These are phyloP conservation scores for Coniella vitis DNA, from an alignment of 2,329 filamentous ascomycete genomes.

Conservation along the genomic window DNA sequence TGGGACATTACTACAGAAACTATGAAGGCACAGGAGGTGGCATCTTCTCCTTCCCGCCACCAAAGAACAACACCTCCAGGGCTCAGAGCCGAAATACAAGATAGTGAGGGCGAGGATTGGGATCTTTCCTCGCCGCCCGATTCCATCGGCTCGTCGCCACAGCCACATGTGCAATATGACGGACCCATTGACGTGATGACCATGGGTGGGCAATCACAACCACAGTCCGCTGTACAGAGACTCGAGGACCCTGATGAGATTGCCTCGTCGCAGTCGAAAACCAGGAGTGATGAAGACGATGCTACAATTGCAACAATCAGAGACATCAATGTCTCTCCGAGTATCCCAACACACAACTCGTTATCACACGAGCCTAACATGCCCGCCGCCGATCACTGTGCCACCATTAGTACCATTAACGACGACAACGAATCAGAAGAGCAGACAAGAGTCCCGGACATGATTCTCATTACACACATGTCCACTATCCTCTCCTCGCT, in stretches of 20 bases:
- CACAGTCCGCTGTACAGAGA: too few species aligned
- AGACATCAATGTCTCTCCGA: background rate
- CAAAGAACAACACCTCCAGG: conserved; percentile 2
- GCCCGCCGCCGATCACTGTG: background rate
- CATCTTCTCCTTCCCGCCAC: too few species aligned
- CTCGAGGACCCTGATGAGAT: too few species aligned
- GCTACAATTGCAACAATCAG: background rate
- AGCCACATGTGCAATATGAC: background rate
- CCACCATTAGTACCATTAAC: background rate
- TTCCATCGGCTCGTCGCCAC: background rate
- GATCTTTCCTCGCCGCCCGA: conserved; percentile 16
- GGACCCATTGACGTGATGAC: too few species aligned
- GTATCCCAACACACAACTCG: too few species aligned
- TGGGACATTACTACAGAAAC: conserved; percentile 1
- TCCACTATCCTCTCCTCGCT: conserved; percentile 43
- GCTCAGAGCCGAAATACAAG: conserved; percentile 25
- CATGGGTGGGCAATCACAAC: too few species aligned
- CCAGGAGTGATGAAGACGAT: too few species aligned
- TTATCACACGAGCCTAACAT: too few species aligned
- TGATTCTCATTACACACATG: conserved; percentile 51
- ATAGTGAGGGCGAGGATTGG: conserved; percentile 35
- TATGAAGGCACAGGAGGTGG: conserved; percentile 11
- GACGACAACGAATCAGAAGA: too few species aligned
- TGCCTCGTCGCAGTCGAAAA: too few species aligned
- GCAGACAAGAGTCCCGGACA: conserved; percentile 27